Base-by-base conservation (phyloP, 2,329 filamentous ascomycete genomes). In the Pestalotiopsis sp. region DNA sequence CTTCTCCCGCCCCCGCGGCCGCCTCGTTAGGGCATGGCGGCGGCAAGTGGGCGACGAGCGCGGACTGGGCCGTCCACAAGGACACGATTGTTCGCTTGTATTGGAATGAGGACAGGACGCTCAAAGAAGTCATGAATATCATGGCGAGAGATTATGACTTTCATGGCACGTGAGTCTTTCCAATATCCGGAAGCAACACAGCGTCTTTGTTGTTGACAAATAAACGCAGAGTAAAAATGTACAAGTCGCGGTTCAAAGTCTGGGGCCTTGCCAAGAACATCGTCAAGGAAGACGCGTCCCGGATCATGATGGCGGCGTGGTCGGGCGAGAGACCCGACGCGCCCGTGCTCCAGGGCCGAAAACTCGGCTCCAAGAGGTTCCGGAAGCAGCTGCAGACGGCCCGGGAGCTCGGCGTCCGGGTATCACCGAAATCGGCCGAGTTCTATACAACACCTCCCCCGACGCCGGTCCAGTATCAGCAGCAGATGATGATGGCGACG, bases 241-340 rank as follows among this genome's bases (percentile, higher is more conserved):
- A 62, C 68, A 69, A 71, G 57, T 65, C 57, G 36, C 65, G 68
- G 17, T 69, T 71, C 62, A 68, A 67, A 13, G 36, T 49, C 39
- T 71, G 70, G 70, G 70, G 70, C 2, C 14, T 78, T 69, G 71
- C 72, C 68, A 73, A 75, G 59, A 69, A 72, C 38, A 68, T 77
- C 12, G 45, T 72, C 23, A 71, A 68, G 4, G 61, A 75, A 41
- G 67, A 72, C 25, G 75, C 67, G 3, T 72, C 76, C 31, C 59
- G 58, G 20, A 67, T 69, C 17, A 64, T 38, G n/a, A 23, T 63
- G 31, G 52, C 56, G 25, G 65, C 59, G 23, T 52, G 57, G 49
- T 36, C 41, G 4, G 58, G 57, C 67, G 39, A 36, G n/a, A 20
- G 41, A 2, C 27, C 65, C 11, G 23, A 25, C 20, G 49, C 52